Base-by-base conservation (phyloP, 2,329 filamentous ascomycete genomes). In the Ceratocystiopsis minuta region DNA sequence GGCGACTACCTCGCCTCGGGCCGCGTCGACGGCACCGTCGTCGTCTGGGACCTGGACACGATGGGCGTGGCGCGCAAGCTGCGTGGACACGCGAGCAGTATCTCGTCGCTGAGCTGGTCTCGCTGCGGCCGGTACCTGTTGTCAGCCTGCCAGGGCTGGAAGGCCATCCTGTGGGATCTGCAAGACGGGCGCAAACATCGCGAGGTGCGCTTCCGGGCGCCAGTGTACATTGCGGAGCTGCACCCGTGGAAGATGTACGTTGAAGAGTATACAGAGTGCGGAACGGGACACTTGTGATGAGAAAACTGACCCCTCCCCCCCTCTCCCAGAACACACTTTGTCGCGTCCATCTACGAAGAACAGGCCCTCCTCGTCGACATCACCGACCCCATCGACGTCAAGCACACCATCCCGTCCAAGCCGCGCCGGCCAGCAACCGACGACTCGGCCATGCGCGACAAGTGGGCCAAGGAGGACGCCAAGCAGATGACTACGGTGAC, bases 41-140 rank as follows among this genome's bases (percentile, higher is more conserved):
- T 93, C 43, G 81, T 98, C 38, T 98, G 93, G 70, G 90, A 98
- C 56, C 75, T 96, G 39, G 92, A 98, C 61, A 98, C 92, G 11
- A 93, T 92, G 69, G 88, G 90, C 34, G 84, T 96, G 5, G 90
- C 90, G 45, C 80, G 86, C 55, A 98, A 96, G 62, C 67, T 98
- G 48, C 77, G 85, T 49, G 90, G 88, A 13, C 90, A 98, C 61
- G 93, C 83, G 40, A 79, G 84, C 55, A 88, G 90, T 56, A 87
- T 98, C 44, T 88, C 93, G 52, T 94, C 84, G 40, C 61, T 98
- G 46, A 93, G 87, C 64, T 98, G 90, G 90, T 95, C 88, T 41
- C 72, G 80, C 52, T 84, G 86, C 61, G 88, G 90, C 20, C 74
- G 84, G 50, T 96, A 94, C 60, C 68, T 98, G 41, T 72, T 98